These are phyloP conservation scores for Rhodotorula sp. DNA, from an alignment of 1,284 basidiomycete genomes.

Conservation along the genomic window DNA sequence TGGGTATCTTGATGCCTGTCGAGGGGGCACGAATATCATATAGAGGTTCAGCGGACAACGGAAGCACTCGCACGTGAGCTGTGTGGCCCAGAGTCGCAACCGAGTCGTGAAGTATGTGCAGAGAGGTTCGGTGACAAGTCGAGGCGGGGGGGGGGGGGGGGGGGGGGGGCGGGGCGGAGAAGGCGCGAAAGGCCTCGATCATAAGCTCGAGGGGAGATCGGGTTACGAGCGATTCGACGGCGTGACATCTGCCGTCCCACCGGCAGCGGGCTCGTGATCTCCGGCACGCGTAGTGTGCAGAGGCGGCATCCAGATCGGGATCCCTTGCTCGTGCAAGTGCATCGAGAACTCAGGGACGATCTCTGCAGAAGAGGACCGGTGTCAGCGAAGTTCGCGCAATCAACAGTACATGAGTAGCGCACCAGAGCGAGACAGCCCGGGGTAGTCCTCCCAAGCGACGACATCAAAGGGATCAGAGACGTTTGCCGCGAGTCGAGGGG, in stretches of 20 bases:
- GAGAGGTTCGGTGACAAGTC: too few relatives aligned
- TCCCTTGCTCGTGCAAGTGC: conserved; percentile 72
- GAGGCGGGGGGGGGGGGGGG: too few relatives aligned
- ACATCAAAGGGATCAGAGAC: conserved; percentile 74
- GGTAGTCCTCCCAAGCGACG: conserved; percentile 66
- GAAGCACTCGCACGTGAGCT: too few relatives aligned
- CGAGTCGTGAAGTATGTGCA: too few relatives aligned
- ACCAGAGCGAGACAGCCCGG: conserved; percentile 50
- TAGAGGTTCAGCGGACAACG: too few relatives aligned
- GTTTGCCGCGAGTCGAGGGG: conserved; percentile 60
- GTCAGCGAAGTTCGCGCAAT: neutral
- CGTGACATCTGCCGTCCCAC: neutral
- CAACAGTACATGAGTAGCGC: neutral
- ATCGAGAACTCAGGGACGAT: conserved; percentile 56
- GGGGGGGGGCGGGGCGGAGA: too few relatives aligned
- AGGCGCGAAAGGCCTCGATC: too few relatives aligned
- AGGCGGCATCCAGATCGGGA: conserved; percentile 59
- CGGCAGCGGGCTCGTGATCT: neutral
- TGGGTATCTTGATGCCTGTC: too few relatives aligned
- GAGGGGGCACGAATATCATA: too few relatives aligned
- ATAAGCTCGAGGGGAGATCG: too few relatives aligned
- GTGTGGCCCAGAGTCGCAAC: too few relatives aligned
- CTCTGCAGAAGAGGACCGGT: conserved; percentile 5
- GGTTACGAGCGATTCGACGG: neutral
- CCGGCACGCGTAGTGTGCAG: conserved; percentile 9